phyloP scores from a whole-genome alignment of 208 protist genomes.

The Leishmania lainsoni region DNA sequence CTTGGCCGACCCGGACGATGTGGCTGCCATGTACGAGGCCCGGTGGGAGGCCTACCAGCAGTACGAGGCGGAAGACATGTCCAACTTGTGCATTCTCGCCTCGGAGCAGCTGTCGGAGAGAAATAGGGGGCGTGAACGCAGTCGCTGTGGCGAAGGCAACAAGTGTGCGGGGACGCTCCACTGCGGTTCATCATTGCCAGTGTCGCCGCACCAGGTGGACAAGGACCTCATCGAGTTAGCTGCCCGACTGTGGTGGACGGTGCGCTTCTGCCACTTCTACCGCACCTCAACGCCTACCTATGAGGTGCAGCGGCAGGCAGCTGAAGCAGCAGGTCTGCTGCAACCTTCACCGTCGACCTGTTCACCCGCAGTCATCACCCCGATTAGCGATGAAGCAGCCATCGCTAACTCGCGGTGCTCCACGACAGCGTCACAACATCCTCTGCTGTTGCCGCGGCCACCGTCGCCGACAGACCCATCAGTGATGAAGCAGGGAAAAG shows the following conservation, averaged over 20 bases:
- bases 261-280: slow-evolving; percentile 34
- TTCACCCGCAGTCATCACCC: not conserved
- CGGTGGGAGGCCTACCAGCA: slow-evolving; percentile 40
- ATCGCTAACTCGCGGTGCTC: slow-evolving; percentile 10
- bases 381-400: not conserved
- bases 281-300: slow-evolving; percentile 23
- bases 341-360: slow-evolving; percentile 8
- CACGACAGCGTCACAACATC: slow-evolving; percentile 18
- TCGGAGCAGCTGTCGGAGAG: slow-evolving; percentile 17
- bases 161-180: not conserved
- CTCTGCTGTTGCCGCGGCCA: not conserved
- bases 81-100: slow-evolving; percentile 26
- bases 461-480: not conserved
- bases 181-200: not conserved
- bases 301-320: slow-evolving; percentile 35
- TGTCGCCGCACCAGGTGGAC: slow-evolving; percentile 16
- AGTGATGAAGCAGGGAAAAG: not conserved
- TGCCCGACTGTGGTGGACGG: slow-evolving; percentile 39
- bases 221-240: slow-evolving; percentile 29
- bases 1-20: slow-evolving; percentile 15
- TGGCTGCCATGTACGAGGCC: slow-evolving; percentile 18
- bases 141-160: not conserved
- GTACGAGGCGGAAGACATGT: slow-evolving; percentile 33
- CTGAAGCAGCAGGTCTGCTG: slow-evolving; percentile 19
- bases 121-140: not conserved